A percentile compares a stretch with the other conserved stretches of the same genome.
Evolutionary conservation across 1,284 basidiomycete species (phyloP).

Genomic region (Ustanciosporium gigantosporum): DNA sequence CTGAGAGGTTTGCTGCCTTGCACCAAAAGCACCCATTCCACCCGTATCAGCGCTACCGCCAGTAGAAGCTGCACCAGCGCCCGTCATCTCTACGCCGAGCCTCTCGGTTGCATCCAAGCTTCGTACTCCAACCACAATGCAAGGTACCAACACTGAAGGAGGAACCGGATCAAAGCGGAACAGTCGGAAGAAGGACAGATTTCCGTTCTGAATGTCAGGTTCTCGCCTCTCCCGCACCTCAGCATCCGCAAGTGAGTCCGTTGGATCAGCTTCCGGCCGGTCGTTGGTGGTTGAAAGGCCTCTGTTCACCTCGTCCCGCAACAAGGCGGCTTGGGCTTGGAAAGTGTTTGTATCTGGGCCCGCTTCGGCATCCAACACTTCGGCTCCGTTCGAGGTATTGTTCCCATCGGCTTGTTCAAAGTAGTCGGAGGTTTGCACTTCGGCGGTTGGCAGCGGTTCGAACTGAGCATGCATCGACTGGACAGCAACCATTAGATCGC

Average conservation of each 20-base stretch:
- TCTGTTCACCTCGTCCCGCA: neutral
- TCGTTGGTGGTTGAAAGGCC: neutral
- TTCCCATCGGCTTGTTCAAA: conserved; percentile 17
- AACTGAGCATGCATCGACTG: conserved; percentile 27
- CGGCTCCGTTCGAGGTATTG: conserved; percentile 17
- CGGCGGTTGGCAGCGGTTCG: conserved; percentile 4
- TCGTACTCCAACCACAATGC: conserved; percentile 56
- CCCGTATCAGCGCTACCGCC: conserved; percentile 6
- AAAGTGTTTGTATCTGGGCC: neutral
- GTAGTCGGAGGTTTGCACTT: conserved; percentile 20
- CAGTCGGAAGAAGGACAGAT: conserved; percentile 57
- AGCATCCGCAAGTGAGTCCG: conserved; percentile 2
- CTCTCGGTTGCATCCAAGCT: conserved; percentile 46
- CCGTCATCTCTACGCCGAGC: conserved; percentile 24
- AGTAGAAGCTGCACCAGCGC: conserved; percentile 3
- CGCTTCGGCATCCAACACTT: conserved; percentile 23
- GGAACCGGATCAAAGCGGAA: conserved; percentile 50
- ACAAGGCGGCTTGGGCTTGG: neutral
- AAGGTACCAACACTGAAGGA: conserved; percentile 44
- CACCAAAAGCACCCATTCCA: conserved; percentile 10
- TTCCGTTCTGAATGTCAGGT: conserved; percentile 47
- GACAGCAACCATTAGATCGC: conserved; percentile 48
- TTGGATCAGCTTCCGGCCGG: neutral
- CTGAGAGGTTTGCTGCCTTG: conserved; percentile 24
- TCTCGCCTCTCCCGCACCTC: conserved; percentile 35